phyloP scores from a whole-genome alignment of 192 early-diverging fungal genomes.

The Irineochytrium annulatum region DNA sequence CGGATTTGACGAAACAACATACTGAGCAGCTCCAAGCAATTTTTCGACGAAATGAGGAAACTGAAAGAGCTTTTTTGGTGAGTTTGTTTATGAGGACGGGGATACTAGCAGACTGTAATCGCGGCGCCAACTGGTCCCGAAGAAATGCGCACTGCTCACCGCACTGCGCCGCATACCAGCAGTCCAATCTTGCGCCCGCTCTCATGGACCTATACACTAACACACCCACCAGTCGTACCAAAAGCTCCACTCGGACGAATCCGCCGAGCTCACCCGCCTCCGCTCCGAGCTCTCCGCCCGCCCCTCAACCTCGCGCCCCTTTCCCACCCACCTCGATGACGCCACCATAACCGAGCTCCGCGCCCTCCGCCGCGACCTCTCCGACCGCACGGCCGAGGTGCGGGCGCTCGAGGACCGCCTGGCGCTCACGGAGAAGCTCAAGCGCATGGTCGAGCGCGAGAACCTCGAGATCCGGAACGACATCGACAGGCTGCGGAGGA shows the following conservation, averaged over 20 bases:
- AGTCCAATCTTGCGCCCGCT: background rate
- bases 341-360: too few relatives aligned
- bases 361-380: too few relatives aligned
- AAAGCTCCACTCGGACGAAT: conserved; percentile 27
- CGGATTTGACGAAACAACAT: conserved; percentile 44
- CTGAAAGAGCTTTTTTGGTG: conserved; percentile 42
- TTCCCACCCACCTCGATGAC: too few relatives aligned
- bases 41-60: conserved; percentile 40
- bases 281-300: conserved; percentile 17
- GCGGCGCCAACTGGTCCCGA: background rate
- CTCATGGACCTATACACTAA: too few relatives aligned
- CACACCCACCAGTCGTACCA: conserved; percentile 28
- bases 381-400: conserved; percentile 21
- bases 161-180: background rate
- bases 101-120: background rate
- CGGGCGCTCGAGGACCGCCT: conserved; percentile 32
- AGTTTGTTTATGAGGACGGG: background rate
- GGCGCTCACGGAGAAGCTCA: conserved; percentile 44
- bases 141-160: background rate
- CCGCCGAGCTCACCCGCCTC: conserved; percentile 23
- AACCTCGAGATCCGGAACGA: conserved; percentile 33
- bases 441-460: conserved; percentile 38
- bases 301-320: too few relatives aligned
- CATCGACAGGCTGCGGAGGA: conserved; percentile 37
- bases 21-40: conserved; percentile 45